Evolutionary conservation across 2,329 filamentous ascomycete species (phyloP), one percentile per base, ranked within the genome.

Genomic region (Elsinoe ampelina): DNA sequence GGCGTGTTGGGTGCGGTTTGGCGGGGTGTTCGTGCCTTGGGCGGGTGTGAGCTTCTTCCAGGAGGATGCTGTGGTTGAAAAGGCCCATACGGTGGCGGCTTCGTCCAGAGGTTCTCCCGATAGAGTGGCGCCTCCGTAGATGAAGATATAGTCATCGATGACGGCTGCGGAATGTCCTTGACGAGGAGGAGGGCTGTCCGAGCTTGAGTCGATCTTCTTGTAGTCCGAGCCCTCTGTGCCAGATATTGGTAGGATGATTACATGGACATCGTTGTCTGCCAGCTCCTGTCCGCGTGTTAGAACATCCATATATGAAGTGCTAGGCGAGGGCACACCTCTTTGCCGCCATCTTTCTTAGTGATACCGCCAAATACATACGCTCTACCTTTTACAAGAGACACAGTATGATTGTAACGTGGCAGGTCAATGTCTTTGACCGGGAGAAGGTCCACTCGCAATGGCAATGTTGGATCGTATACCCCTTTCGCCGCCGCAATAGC

Each of bases 321-420:
- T 32, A 5, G 2, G n/a, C 8, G 5, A n/a, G 17, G 3, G 38
- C 41, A 10, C 2, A 58, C 57, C 22, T 60, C 15, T n/a, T 38
- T 36, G 13, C 34, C 52, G 39, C 57, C 51, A 0, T 56, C 51
- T 26, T 57, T 58, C 1, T 50, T 52, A 3, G 57, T 60, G 26
- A 60, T 56, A 54, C 79, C 79, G 5, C 79, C 79, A 60, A 81
- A 81, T 55, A 82, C 75, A 63, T 80, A 80, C 30, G 78, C 78
- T 60, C 77, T 75, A 54, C 76, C 73, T 58, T 75, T 75, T 60
- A 82, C 71, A 45, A 80, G 67, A 3, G 77, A 79, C 48, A 81
- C 62, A 2, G 77, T 77, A 65, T 82, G 79, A 43, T 75, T 67
- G 7, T 74, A 73, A 55, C 79, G 73, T 5, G 73, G 71, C 10